Base-by-base conservation (phyloP, 2,329 filamentous ascomycete species). In the Alternaria brassicicola region DNA sequence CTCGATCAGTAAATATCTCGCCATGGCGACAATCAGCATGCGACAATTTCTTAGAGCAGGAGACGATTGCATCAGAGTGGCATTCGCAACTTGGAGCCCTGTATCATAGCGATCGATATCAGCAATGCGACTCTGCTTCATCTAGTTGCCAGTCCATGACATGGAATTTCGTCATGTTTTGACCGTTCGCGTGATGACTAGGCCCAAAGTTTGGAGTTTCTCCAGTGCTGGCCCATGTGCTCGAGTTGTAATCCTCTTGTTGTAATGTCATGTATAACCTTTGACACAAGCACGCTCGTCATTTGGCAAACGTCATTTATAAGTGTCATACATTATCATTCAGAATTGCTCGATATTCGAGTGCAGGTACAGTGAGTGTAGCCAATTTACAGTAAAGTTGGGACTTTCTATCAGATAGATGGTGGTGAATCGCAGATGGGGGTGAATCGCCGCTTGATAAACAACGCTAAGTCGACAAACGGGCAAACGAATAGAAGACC, bases 1-100 rank as follows among this genome's bases (percentile, higher is more conserved):
- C 73, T 76, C 57, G 68, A 76, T 65, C 72, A 76, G 70, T 76
- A 76, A 62, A 70, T 26, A 59, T 52, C 49, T 62, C 55, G 57
- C 63, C 42, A 48, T 23, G 42, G 42, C 48, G 9, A 57, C 59
- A 61, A 42, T 56, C 46, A 62, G 52, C 43, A 61, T 60, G 52
- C 60, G 57, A 59, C 51, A 52, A 54, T 65, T 65, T 68, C 56
- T 54, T 64, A 61, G 54, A 61, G 57, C 47, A 47, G 61, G 58
- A 52, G 51, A 55, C 39, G 43, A 53, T 43, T 61, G 68, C 50
- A 68, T 67, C 67, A 64, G 61, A 70, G 64, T 59, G 62, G 54
- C 64, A 68, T 62, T 54, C 52, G 63, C 61, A 57, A 42, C 62
- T 57, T 65, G 57, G 65, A 67, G 62, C 63, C 60, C 55, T 72